These are phyloP conservation scores for Naematelia aurantialba DNA, from an alignment of 768 basidiomycete genomes.

Conservation along the genomic window DNA sequence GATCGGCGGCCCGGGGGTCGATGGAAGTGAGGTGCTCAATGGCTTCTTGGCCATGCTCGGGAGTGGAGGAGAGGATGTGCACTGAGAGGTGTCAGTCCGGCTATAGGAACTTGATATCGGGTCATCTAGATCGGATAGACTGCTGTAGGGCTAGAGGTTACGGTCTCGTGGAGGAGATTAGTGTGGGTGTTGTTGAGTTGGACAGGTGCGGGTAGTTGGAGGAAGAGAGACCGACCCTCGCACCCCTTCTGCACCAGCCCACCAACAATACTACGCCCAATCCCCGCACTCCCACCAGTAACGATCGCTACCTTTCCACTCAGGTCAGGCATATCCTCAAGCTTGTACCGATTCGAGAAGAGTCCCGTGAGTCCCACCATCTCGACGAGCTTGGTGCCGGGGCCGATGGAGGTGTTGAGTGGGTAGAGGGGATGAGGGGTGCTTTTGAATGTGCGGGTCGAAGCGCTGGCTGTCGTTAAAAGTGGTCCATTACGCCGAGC, in stretches of 20 bases:
- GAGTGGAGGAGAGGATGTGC: conserved; percentile 41
- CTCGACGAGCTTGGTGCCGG: conserved; percentile 1
- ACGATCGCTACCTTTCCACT: conserved; percentile 56
- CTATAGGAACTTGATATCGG: neutral
- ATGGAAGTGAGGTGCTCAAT: conserved; percentile 18
- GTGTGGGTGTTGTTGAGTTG: too few species aligned
- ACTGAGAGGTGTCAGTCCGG: conserved; percentile 20
- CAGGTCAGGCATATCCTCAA: conserved; percentile 55
- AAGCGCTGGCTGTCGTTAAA: neutral
- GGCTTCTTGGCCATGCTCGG: conserved; percentile 41
- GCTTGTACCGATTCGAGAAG: conserved; percentile 44
- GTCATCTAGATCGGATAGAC: neutral
- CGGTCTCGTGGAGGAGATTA: too few species aligned
- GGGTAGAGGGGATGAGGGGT: neutral
- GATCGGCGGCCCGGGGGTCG: conserved; percentile 10
- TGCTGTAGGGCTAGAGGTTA: too few species aligned
- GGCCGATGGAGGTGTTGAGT: neutral
- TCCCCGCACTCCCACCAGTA: conserved; percentile 55
- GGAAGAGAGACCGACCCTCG: conserved; percentile 23
- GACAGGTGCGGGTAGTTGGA: neutral
- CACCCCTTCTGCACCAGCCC: conserved; percentile 39
- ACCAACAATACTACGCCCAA: conserved; percentile 33
- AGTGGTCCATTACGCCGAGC: too few species aligned
- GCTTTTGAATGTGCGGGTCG: neutral
- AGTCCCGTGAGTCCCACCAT: conserved; percentile 42